Conservation (phyloP, 805 yeast genomes). For the Myxozyma mucilagina region DNA sequence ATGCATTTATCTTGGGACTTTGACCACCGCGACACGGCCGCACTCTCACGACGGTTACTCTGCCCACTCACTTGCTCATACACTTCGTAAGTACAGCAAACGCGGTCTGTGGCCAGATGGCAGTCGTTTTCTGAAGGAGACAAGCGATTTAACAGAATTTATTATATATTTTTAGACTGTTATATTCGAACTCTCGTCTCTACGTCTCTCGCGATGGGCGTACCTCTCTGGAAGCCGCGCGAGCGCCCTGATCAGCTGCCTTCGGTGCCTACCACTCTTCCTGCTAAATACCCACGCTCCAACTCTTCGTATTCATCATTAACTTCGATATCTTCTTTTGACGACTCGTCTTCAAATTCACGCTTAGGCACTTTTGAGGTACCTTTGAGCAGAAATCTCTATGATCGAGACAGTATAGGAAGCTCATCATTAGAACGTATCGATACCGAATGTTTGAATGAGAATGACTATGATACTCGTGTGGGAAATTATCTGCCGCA, state of each 20-base stretch:
- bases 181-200: not conserved
- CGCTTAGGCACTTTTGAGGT: too few species aligned
- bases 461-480: not conserved
- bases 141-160: too few species aligned
- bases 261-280: constrained; percentile 5
- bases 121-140: too few species aligned
- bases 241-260: constrained; percentile 8
- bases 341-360: too few species aligned
- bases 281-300: not conserved
- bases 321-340: not conserved
- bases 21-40: not conserved
- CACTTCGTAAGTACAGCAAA: not conserved
- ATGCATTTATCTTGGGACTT: not conserved
- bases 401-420: not conserved
- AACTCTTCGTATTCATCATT: not conserved
- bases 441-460: not conserved
- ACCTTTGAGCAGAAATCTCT: too few species aligned
- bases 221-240: constrained; percentile 20
- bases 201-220: constrained; percentile 10
- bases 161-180: too few species aligned
- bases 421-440: not conserved
- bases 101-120: too few species aligned
- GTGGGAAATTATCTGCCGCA: not conserved
- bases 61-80: not conserved
- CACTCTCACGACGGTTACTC: not conserved